Evolutionary conservation across 768 basidiomycete species (phyloP).

Genomic region (Phylloporus sp.): DNA sequence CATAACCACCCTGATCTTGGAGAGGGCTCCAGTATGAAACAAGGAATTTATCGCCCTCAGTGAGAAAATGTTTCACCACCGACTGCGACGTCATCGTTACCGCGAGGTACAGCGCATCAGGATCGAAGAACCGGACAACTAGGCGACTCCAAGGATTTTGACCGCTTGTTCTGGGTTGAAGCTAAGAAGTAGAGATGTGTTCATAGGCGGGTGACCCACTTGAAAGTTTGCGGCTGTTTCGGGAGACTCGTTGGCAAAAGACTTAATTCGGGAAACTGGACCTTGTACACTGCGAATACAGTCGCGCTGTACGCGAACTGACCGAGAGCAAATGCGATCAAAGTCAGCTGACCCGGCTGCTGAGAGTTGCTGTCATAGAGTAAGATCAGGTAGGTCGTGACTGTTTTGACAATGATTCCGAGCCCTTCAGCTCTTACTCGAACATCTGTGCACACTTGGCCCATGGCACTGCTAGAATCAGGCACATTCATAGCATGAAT

Average conservation of each 20-base stretch:
- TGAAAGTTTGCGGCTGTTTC: conserved; percentile 10
- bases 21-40: conserved; percentile 81
- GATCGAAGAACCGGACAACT: conserved; percentile 39
- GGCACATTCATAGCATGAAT: background rate
- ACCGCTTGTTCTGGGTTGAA: conserved; percentile 2
- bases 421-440: conserved; percentile 85
- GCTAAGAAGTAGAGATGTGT: background rate
- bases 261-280: conserved; percentile 33
- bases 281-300: conserved; percentile 55
- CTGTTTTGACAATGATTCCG: conserved; percentile 71
- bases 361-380: conserved; percentile 40
- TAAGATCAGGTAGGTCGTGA: conserved; percentile 67
- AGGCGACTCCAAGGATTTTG: conserved; percentile 1
- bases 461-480: conserved; percentile 55
- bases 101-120: conserved; percentile 55
- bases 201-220: conserved; percentile 15
- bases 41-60: conserved; percentile 91
- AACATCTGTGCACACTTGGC: conserved; percentile 59
- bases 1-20: conserved; percentile 91
- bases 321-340: conserved; percentile 84
- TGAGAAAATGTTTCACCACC: conserved; percentile 89
- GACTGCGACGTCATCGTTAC: conserved; percentile 86
- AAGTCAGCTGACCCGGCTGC: conserved; percentile 44
- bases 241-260: conserved; percentile 33
- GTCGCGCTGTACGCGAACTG: conserved; percentile 70